These are phyloP conservation scores for Annona cherimola DNA, from an alignment of 164 flowering plant species.

Conservation along the genomic window DNA sequence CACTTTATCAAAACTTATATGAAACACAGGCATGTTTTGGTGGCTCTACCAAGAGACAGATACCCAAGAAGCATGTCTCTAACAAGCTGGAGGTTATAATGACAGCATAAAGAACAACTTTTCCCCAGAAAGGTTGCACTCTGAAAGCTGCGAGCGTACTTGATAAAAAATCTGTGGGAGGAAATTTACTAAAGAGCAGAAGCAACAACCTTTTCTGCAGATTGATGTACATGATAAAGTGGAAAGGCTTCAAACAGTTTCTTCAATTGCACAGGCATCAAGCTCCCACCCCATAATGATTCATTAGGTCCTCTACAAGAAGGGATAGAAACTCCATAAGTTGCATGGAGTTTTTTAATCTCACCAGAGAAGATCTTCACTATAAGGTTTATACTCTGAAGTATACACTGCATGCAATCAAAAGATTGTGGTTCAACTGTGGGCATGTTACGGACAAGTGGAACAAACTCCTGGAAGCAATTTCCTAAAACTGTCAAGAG, in stretches of 20 bases:
- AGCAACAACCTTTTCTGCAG: constrained; percentile 51
- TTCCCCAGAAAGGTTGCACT: no score
- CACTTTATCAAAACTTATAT: no score
- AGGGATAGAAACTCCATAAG: constrained; percentile 13
- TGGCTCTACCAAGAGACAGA: no score
- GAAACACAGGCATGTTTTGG: no score
- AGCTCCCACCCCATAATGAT: constrained; percentile 20
- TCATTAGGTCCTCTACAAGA: constrained; percentile 9
- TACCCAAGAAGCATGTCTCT: no score
- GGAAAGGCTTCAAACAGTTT: constrained; percentile 66
- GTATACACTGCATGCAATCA: constrained; percentile 61
- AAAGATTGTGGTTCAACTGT: constrained; percentile 46
- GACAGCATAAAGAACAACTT: no score
- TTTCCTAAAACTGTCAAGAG: constrained; percentile 61
- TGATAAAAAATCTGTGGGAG: not conserved
- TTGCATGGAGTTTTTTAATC: constrained; percentile 13
- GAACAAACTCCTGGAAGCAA: constrained; percentile 61
- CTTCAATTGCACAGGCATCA: constrained; percentile 33
- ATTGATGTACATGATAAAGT: constrained; percentile 31
- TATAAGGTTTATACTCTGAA: constrained; percentile 59
- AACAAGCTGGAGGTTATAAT: no score
- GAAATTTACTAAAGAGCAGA: not conserved
- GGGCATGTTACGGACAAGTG: constrained; percentile 29
- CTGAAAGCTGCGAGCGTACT: not conserved
- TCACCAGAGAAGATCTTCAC: constrained; percentile 34